Evolutionary conservation across 768 basidiomycete genomes (phyloP).

Genomic region (Lentinula guzmanii): DNA sequence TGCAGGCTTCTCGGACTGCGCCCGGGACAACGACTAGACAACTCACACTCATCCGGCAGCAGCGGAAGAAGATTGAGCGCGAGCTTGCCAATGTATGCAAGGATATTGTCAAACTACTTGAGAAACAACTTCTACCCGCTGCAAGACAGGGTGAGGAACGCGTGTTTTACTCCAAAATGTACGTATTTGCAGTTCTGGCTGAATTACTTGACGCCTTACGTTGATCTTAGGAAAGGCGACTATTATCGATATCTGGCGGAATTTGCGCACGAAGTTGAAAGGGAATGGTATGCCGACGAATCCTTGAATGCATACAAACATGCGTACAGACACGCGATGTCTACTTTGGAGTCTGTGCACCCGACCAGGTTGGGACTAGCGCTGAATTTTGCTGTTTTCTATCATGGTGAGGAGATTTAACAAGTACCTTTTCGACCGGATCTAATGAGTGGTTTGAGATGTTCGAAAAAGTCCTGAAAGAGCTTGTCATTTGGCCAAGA

Average conservation of each 20-base stretch:
- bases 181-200: constrained; percentile 16
- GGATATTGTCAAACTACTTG: constrained; percentile 69
- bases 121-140: constrained; percentile 35
- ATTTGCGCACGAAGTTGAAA: constrained; percentile 67
- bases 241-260: constrained; percentile 91
- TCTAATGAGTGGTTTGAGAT: constrained; percentile 29
- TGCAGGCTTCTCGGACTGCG: constrained; percentile 46
- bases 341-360: constrained; percentile 71
- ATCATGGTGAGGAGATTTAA: constrained; percentile 41
- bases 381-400: constrained; percentile 92
- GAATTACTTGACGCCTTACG: neutral
- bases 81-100: constrained; percentile 75
- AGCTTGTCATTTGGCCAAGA: constrained; percentile 85
- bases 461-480: constrained; percentile 80
- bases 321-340: constrained; percentile 77
- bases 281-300: constrained; percentile 62
- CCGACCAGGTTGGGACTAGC: constrained; percentile 86
- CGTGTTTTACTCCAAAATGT: constrained; percentile 92
- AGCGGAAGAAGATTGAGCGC: constrained; percentile 70
- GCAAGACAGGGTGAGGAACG: constrained; percentile 76
- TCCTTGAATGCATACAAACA: constrained; percentile 83
- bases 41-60: constrained; percentile 60
- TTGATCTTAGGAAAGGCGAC: constrained; percentile 67
- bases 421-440: neutral
- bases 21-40: constrained; percentile 32